Percentiles rank a stretch among this genome's conserved stretches.
Evolutionary conservation across 2,329 filamentous ascomycete species (phyloP).

Genomic region (Sclerotinia minor): DNA sequence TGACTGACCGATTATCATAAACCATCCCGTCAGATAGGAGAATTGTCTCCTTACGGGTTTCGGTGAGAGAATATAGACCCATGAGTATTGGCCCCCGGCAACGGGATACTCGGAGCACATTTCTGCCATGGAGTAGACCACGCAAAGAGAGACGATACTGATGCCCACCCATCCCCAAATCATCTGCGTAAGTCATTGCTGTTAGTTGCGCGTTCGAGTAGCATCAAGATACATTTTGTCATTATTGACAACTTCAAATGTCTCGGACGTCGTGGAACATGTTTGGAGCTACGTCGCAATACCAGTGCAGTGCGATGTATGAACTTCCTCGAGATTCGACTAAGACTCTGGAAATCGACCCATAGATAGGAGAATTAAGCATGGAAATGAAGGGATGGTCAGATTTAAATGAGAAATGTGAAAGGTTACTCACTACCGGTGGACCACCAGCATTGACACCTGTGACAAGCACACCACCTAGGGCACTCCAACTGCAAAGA

Average conservation of each 20-base stretch:
- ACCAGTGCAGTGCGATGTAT: conserved; percentile 15
- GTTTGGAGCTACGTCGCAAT: conserved; percentile 15
- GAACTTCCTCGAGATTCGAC: not conserved
- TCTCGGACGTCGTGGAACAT: conserved; percentile 26
- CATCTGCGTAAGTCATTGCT: conserved; percentile 44
- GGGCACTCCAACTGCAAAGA: conserved; percentile 51
- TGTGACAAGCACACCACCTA: conserved; percentile 56
- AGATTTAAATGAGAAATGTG: conserved; percentile 17
- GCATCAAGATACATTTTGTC: conserved; percentile 16
- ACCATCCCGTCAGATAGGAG: conserved; percentile 51
- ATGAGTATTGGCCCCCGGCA: conserved; percentile 58
- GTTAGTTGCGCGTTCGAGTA: conserved; percentile 16
- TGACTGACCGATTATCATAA: conserved; percentile 48
- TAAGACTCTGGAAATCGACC: conserved; percentile 11
- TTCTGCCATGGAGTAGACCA: conserved; percentile 60
- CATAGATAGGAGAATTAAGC: conserved; percentile 24
- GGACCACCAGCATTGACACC: conserved; percentile 57
- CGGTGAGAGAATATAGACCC: conserved; percentile 58
- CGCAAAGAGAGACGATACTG: conserved; percentile 51
- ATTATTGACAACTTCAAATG: conserved; percentile 23
- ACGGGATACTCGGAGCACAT: conserved; percentile 58
- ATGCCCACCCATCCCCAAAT: conserved; percentile 58
- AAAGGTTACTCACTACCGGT: conserved; percentile 45
- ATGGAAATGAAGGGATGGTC: conserved; percentile 1
- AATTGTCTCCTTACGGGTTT: conserved; percentile 47